Base-by-base conservation (phyloP, 2,329 filamentous ascomycete genomes). In the Grosmannia clavigera region DNA sequence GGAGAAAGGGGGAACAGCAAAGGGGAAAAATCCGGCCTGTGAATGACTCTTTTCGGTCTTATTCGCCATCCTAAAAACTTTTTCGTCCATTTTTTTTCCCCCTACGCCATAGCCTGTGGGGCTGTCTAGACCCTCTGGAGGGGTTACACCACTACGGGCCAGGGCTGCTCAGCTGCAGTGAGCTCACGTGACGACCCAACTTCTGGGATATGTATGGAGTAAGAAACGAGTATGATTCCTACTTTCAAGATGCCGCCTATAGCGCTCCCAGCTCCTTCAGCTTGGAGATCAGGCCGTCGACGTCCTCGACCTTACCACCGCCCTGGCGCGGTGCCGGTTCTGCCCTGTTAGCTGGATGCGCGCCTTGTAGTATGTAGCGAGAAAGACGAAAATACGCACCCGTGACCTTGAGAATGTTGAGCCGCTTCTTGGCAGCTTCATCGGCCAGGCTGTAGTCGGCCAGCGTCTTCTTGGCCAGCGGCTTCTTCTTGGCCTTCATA, bases 401-500 rank as follows among this genome's bases (percentile, higher is more conserved):
- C 56, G 82, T 84, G 65, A 99, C 92, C 81, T 94, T 94, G 67
- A 97, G 69, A 59, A 90, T 88, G 84, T 94, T 96, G 72, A 99
- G 75, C 68, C 92, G 81, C 74, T 81, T 85, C 72, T 81, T 80
- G 58, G 82, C 82, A 67, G 91, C 85, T 52, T 96, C 75, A 58
- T 81, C 82, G 67, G 90, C 85, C 52, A 96, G 75, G 2, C 88
- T 90, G 72, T 88, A 88, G 70, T 99, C 94, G 61, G 78, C 81
- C 72, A 96, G 73, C 65, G 82, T 90, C 81, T 90, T 87, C 87
- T 96, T 97, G 69, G 94, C 90, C 67, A 99, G 70, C 70, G 89
- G 89, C 87, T 99, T 99, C 88, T 97, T 99, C 88, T 99, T 99
- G 58, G 94, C 94, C 86, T 97, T 99, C 94, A 99, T 99, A 66